These are phyloP conservation scores for Phaeosphaeriaceae sp. DNA, from an alignment of 2,329 filamentous ascomycete genomes.

Conservation along the genomic window DNA sequence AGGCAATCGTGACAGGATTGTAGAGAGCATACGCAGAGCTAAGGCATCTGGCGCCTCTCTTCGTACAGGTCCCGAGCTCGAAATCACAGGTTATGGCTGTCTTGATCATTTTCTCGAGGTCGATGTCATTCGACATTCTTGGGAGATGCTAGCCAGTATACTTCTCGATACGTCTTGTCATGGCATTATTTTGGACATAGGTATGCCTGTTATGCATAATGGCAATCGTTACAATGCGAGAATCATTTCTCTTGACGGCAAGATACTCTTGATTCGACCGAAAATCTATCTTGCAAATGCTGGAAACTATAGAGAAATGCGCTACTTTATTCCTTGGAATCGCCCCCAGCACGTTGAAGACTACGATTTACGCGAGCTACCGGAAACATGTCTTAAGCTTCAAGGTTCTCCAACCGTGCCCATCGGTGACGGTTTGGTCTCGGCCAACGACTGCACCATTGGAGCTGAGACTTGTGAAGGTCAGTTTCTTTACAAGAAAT, in stretches of 20 bases:
- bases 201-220: conserved; percentile 61
- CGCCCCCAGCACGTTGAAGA: conserved; percentile 64
- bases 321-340: conserved; percentile 45
- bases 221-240: conserved; percentile 69
- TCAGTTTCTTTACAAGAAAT: conserved; percentile 13
- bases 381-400: conserved; percentile 60
- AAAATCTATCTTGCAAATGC: conserved; percentile 76
- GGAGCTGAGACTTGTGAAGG: conserved; percentile 70
- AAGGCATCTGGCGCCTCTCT: conserved; percentile 25
- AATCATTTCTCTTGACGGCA: conserved; percentile 68
- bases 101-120: conserved; percentile 64
- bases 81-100: conserved; percentile 45
- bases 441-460: conserved; percentile 66
- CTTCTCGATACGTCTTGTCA: conserved; percentile 66
- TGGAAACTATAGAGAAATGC: conserved; percentile 51
- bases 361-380: conserved; percentile 59
- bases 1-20: conserved; percentile 68
- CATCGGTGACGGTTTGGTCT: conserved; percentile 72
- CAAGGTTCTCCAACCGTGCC: conserved; percentile 63
- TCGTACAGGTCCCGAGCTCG: conserved; percentile 51
- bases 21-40: conserved; percentile 63
- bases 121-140: conserved; percentile 27
- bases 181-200: conserved; percentile 58
- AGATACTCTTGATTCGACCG: conserved; percentile 73
- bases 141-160: conserved; percentile 68